Percentiles rank a stretch among this genome's conserved stretches.
phyloP scores from a whole-genome alignment of 2,329 filamentous ascomycete genomes.

The Ascosphaera apis region DNA sequence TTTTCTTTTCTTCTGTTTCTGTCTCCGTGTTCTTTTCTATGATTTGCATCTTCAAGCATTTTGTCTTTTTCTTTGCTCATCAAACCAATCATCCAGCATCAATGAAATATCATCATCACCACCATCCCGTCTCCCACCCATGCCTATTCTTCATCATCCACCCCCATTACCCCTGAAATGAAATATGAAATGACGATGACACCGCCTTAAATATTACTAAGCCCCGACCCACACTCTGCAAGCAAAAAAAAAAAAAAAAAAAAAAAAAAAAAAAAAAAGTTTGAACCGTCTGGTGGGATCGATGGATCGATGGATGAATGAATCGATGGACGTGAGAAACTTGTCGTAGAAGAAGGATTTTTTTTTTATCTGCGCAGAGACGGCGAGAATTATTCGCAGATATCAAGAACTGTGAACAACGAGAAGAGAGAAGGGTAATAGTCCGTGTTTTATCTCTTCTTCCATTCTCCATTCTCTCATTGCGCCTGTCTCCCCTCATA shows the following conservation, averaged over 20 bases:
- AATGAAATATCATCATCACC: no score
- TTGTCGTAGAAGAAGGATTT: background rate
- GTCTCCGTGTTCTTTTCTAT: constrained; percentile 1
- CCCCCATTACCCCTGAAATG: background rate
- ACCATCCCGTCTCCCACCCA: background rate
- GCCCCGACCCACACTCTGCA: background rate
- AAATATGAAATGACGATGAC: background rate
- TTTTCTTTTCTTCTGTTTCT: constrained; percentile 1
- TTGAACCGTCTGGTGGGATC: no score
- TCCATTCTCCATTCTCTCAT: constrained; percentile 5
- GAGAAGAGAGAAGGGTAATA: background rate
- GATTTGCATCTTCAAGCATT: constrained; percentile 1
- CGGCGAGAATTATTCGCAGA: background rate
- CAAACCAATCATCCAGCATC: no score
- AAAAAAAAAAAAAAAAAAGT: constrained; percentile 1
- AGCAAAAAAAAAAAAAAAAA: background rate
- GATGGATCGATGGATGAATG: no score
- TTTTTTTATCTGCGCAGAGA: background rate
- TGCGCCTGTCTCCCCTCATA: no score
- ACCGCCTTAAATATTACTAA: background rate
- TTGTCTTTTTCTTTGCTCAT: no score
- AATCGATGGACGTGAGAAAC: background rate
- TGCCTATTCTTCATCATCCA: background rate
- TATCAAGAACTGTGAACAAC: background rate
- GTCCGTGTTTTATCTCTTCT: background rate